phyloP scores from a whole-genome alignment of 2,329 filamentous ascomycete genomes.

The Paramyrothecium roridum region DNA sequence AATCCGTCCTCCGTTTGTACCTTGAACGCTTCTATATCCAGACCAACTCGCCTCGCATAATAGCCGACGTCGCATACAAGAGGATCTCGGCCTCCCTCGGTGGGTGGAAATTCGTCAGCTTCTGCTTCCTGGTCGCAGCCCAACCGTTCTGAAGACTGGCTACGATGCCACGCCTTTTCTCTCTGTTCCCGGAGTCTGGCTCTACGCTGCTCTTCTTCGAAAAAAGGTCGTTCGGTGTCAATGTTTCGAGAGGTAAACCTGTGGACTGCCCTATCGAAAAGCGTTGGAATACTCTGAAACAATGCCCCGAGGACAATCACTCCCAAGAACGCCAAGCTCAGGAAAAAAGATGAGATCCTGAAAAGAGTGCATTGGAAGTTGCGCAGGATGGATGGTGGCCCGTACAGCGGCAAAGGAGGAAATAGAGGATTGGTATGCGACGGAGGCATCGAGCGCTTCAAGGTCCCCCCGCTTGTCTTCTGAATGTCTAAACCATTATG shows the following conservation, averaged over 20 bases:
- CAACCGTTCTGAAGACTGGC: slow-evolving; percentile 29
- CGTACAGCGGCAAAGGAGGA: slow-evolving; percentile 79
- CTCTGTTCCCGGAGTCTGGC: slow-evolving; percentile 53
- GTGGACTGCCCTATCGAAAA: slow-evolving; percentile 46
- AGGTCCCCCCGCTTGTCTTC: slow-evolving; percentile 42
- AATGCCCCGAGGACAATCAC: slow-evolving; percentile 73
- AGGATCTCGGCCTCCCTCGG: slow-evolving; percentile 77
- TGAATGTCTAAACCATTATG: slow-evolving; percentile 32
- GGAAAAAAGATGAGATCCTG: slow-evolving; percentile 64
- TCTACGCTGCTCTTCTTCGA: slow-evolving; percentile 66
- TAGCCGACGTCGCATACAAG: slow-evolving; percentile 77
- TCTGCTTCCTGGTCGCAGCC: slow-evolving; percentile 39
- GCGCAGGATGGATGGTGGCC: slow-evolving; percentile 65
- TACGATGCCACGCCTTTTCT: slow-evolving; percentile 60
- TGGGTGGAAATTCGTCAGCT: slow-evolving; percentile 62
- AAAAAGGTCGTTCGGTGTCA: slow-evolving; percentile 62
- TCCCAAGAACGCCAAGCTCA: slow-evolving; percentile 74
- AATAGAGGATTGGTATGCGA: slow-evolving; percentile 78
- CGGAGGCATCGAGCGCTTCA: slow-evolving; percentile 52
- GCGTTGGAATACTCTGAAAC: slow-evolving; percentile 60
- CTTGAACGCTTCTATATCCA: slow-evolving; percentile 78
- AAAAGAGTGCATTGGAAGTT: slow-evolving; percentile 65
- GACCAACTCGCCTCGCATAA: slow-evolving; percentile 81
- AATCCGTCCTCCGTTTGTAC: slow-evolving; percentile 95
- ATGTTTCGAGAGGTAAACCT: slow-evolving; percentile 58